These are phyloP conservation scores for Oxyria digyna DNA, from an alignment of 148 eudicot species.

Conservation along the genomic window DNA sequence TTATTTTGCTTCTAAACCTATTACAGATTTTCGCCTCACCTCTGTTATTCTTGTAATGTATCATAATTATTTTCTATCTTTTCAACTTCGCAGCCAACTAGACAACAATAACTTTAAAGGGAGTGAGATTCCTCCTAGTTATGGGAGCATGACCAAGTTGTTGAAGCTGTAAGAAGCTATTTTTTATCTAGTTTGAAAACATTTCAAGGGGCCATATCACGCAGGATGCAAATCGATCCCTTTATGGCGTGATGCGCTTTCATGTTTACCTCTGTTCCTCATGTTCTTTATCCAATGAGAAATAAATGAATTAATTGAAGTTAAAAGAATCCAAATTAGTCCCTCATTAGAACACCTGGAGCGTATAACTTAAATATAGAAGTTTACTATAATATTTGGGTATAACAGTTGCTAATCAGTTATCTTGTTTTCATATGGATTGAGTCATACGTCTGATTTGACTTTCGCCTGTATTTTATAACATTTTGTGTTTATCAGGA, in stretches of 20 bases:
- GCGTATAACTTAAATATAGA: background rate
- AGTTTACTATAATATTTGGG: background rate
- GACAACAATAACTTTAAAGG: slow-evolving; percentile 46
- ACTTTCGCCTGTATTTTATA: background rate
- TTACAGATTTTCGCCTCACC: background rate
- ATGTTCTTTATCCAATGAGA: background rate
- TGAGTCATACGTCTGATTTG: background rate
- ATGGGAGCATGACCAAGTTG: slow-evolving; percentile 24
- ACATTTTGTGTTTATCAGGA: slow-evolving; percentile 36
- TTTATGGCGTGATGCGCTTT: background rate
- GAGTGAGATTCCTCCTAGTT: slow-evolving; percentile 35
- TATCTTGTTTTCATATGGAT: background rate
- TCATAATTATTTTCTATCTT: background rate
- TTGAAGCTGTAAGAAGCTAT: slow-evolving; percentile 36
- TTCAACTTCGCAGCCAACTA: slow-evolving; percentile 38
- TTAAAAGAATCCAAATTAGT: background rate
- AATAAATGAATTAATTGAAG: background rate
- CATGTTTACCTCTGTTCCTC: background rate
- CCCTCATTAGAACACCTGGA: background rate
- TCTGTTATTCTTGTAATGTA: background rate
- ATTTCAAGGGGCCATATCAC: background rate
- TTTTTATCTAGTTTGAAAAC: background rate
- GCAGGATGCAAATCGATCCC: background rate
- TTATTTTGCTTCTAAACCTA: slow-evolving; percentile 7
- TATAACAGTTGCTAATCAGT: background rate